Conservation (phyloP, 2,329 filamentous ascomycete species). For the Fusarium sp. region DNA sequence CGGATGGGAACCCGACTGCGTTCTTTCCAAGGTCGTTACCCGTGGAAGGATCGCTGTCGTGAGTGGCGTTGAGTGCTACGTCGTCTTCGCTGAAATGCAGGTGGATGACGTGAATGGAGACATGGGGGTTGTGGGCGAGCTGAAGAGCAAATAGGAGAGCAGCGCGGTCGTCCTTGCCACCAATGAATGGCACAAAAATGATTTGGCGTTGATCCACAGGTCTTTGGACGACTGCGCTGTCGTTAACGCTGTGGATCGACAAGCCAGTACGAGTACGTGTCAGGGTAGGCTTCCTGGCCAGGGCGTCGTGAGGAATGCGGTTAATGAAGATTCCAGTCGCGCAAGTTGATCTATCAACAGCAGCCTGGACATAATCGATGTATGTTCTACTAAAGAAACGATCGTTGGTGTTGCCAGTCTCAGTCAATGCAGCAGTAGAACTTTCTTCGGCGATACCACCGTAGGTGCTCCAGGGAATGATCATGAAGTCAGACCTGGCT, state of each 20-base stretch:
- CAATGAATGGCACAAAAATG: slow-evolving; percentile 88
- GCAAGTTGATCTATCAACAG: slow-evolving; percentile 77
- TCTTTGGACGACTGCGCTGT: slow-evolving; percentile 62
- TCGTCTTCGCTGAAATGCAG: slow-evolving; percentile 44
- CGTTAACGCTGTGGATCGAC: slow-evolving; percentile 57
- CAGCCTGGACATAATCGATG: slow-evolving; percentile 76
- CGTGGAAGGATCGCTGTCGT: slow-evolving; percentile 18
- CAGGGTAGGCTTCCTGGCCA: slow-evolving; percentile 61
- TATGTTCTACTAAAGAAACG: slow-evolving; percentile 62
- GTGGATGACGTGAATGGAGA: slow-evolving; percentile 80
- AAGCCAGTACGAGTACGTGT: slow-evolving; percentile 48
- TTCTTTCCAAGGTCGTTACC: slow-evolving; percentile 26
- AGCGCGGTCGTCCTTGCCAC: slow-evolving; percentile 82
- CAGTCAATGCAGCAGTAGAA: slow-evolving; percentile 20
- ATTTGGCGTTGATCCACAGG: slow-evolving; percentile 79
- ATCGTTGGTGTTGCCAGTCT: slow-evolving; percentile 41
- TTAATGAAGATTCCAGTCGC: slow-evolving; percentile 71
- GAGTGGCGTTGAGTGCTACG: background rate
- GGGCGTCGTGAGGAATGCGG: slow-evolving; percentile 51
- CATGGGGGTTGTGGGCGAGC: slow-evolving; percentile 80
- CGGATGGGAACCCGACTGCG: slow-evolving; percentile 21
- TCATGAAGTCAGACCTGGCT: slow-evolving; percentile 76
- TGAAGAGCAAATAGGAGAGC: slow-evolving; percentile 87
- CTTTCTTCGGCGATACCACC: slow-evolving; percentile 76
- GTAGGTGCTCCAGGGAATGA: slow-evolving; percentile 91